Evolutionary conservation across 1,284 basidiomycete species (phyloP).

Genomic region (Trichosporon sp.): DNA sequence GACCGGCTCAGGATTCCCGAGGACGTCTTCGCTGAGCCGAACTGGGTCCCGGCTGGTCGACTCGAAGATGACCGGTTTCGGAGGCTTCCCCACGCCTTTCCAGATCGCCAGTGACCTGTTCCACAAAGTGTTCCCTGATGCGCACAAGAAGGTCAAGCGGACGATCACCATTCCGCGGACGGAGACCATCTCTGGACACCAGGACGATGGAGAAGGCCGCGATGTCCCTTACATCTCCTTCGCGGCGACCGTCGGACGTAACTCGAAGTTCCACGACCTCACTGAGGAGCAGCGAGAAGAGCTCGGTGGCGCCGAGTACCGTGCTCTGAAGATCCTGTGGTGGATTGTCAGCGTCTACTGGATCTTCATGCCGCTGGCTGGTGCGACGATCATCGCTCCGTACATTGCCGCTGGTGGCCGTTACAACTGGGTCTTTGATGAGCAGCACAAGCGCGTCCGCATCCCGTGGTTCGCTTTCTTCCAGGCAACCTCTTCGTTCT

Average conservation of each 20-base stretch:
- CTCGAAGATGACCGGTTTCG: conserved; percentile 54
- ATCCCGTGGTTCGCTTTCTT: conserved; percentile 77
- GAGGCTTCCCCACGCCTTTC: conserved; percentile 82
- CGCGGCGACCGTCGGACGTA: conserved; percentile 73
- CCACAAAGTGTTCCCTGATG: conserved; percentile 56
- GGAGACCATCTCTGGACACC: conserved; percentile 53
- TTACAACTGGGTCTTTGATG: conserved; percentile 53
- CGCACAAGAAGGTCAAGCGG: conserved; percentile 55
- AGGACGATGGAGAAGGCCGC: conserved; percentile 46
- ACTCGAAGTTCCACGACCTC: conserved; percentile 76
- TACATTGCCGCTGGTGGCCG: conserved; percentile 62
- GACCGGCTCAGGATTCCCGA: conserved; percentile 32
- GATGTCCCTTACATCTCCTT: conserved; percentile 79
- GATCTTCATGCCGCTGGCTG: conserved; percentile 60
- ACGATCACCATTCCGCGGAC: conserved; percentile 70
- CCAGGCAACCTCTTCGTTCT: conserved; percentile 79
- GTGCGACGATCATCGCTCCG: conserved; percentile 68
- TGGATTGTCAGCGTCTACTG: conserved; percentile 71
- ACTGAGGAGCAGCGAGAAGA: conserved; percentile 82
- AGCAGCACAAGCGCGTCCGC: conserved; percentile 55
- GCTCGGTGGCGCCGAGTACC: conserved; percentile 88
- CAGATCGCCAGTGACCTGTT: conserved; percentile 55
- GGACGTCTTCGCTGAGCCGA: conserved; percentile 43
- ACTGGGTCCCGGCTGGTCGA: conserved; percentile 37
- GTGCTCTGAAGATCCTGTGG: conserved; percentile 71